Evolutionary conservation across 805 yeast genomes (phyloP).

Genomic region (Sugiyamaella lignohabitans): DNA sequence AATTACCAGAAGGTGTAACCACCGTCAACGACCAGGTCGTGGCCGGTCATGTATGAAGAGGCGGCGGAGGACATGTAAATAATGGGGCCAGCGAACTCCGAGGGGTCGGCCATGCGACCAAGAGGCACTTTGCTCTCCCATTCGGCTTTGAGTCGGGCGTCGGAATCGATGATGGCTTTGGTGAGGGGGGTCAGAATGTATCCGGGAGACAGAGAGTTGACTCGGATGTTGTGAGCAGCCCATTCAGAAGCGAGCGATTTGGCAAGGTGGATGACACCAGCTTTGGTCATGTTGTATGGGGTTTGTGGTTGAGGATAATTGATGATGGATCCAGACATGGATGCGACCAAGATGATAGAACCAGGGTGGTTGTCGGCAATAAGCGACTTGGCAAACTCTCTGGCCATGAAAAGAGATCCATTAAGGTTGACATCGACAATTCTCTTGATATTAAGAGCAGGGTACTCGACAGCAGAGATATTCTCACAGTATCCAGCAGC

Average conservation of each 20-base stretch:
- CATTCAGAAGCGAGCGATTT: conserved; percentile 74
- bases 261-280: conserved; percentile 77
- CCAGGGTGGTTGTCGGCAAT: conserved; percentile 50
- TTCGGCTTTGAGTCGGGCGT: conserved; percentile 46
- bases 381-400: conserved; percentile 62
- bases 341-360: conserved; percentile 74
- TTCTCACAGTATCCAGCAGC: conserved; percentile 85
- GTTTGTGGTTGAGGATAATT: conserved; percentile 80
- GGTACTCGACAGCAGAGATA: conserved; percentile 70
- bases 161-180: conserved; percentile 54
- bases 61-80: conserved; percentile 71
- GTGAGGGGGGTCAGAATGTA: conserved; percentile 77
- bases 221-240: conserved; percentile 72
- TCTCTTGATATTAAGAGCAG: conserved; percentile 60
- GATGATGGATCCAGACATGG: conserved; percentile 82
- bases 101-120: conserved; percentile 80
- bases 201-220: conserved; percentile 74
- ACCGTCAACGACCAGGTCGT: conserved; percentile 77
- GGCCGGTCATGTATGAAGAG: conserved; percentile 75
- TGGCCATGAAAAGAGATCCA: conserved; percentile 72
- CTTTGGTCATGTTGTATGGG: conserved; percentile 80
- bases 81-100: conserved; percentile 72
- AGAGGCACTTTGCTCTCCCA: conserved; percentile 72
- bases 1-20: conserved; percentile 77
- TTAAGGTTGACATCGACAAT: conserved; percentile 64